Conservation (phyloP, 106 monocot genomes). For the Apostasia ramifera region DNA sequence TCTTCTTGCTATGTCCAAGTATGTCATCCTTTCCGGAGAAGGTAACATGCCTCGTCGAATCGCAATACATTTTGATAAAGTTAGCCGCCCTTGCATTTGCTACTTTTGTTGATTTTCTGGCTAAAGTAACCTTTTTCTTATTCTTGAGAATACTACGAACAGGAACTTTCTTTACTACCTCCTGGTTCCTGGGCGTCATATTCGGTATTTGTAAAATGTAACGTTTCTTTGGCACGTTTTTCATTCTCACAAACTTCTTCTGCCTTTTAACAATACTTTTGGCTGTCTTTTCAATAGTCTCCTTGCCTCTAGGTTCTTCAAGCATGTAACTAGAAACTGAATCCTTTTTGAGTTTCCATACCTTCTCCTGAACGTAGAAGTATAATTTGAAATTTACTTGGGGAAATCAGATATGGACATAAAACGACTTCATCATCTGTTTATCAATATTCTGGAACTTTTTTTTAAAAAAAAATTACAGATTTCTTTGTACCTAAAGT, state of each 20-base stretch:
- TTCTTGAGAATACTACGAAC: conserved; percentile 34
- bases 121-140: neutral
- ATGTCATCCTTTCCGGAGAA: conserved; percentile 36
- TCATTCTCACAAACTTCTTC: conserved; percentile 10
- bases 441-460: no score
- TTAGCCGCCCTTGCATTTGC: conserved; percentile 5
- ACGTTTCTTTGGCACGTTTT: conserved; percentile 18
- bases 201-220: conserved; percentile 20
- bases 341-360: conserved; percentile 9
- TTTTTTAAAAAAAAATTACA: no score
- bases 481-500: no score
- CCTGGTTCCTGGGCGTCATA: conserved; percentile 13
- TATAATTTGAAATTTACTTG: no score
- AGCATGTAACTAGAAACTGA: conserved; percentile 8
- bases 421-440: no score
- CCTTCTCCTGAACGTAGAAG: conserved; percentile 18
- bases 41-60: conserved; percentile 22
- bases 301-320: conserved; percentile 6
- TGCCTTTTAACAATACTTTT: conserved; percentile 3
- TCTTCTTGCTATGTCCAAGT: conserved; percentile 13
- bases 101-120: conserved; percentile 9
- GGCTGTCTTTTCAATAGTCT: conserved; percentile 8
- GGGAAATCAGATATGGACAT: no score
- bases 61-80: neutral
- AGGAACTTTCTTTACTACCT: conserved; percentile 8